These are phyloP conservation scores for Globisporangium cederbergense DNA, from an alignment of 352 stramenopile genomes.

Conservation along the genomic window DNA sequence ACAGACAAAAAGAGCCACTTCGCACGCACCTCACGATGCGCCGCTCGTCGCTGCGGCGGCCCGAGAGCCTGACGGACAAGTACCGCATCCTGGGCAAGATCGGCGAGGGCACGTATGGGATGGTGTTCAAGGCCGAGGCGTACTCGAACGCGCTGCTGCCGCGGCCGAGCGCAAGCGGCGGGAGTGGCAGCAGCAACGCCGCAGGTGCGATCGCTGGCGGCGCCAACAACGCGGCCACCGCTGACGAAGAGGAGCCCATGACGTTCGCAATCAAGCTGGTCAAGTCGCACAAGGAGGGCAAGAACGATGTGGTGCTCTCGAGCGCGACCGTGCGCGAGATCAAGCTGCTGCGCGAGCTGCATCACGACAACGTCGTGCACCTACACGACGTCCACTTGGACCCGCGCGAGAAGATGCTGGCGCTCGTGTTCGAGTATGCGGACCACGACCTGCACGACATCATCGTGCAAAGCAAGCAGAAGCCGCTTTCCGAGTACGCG, in stretches of 20 bases:
- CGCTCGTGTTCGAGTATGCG: conserved; percentile 88
- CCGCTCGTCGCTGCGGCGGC: conserved; percentile 52
- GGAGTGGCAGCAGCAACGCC: conserved; percentile 1
- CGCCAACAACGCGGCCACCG: not conserved
- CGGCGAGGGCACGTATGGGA: conserved; percentile 86
- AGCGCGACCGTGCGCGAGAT: conserved; percentile 89
- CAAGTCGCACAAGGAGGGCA: conserved; percentile 88
- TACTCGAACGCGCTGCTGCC: conserved; percentile 45
- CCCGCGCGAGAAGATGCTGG: conserved; percentile 75
- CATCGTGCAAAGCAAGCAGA: conserved; percentile 85
- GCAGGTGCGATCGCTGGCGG: not conserved
- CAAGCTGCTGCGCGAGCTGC: conserved; percentile 84
- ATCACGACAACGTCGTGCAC: conserved; percentile 87
- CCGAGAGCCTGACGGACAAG: conserved; percentile 74
- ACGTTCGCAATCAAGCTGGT: conserved; percentile 89
- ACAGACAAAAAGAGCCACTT: no score
- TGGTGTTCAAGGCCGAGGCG: conserved; percentile 87
- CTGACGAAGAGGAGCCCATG: conserved; percentile 72
- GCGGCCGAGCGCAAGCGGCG: conserved; percentile 18
- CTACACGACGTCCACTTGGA: conserved; percentile 86
- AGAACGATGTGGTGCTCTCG: conserved; percentile 87
- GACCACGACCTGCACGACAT: conserved; percentile 90
- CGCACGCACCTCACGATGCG: conserved; percentile 34
- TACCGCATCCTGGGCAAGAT: conserved; percentile 88
- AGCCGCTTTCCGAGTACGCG: conserved; percentile 88